Percentiles rank a stretch among this genome's conserved stretches.
Evolutionary conservation across 331 rosid species (phyloP).

Genomic region (Malus hybrid): DNA sequence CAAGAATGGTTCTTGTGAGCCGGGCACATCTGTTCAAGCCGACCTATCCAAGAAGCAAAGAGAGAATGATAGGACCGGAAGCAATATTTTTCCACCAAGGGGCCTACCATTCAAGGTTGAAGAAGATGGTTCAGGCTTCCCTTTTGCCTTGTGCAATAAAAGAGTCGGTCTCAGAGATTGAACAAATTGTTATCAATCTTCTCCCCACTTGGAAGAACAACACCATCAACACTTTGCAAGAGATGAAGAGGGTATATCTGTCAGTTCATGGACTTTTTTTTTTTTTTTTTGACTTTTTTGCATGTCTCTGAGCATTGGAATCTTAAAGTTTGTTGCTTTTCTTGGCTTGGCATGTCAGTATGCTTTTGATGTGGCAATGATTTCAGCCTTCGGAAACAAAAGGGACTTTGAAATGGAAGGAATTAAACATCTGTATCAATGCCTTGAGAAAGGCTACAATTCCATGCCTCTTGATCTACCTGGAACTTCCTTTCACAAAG

Average conservation of each 20-base stretch:
- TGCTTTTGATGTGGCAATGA: constrained; percentile 87
- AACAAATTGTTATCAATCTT: constrained; percentile 45
- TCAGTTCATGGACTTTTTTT: not conserved
- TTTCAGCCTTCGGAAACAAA: constrained; percentile 60
- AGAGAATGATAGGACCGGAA: constrained; percentile 73
- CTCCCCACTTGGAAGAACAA: constrained; percentile 55
- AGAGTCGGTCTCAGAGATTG: constrained; percentile 50
- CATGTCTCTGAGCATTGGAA: constrained; percentile 7
- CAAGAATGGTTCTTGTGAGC: constrained; percentile 59
- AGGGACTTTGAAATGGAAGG: constrained; percentile 49
- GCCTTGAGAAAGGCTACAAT: constrained; percentile 82
- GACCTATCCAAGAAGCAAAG: constrained; percentile 89
- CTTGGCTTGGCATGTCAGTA: constrained; percentile 32
- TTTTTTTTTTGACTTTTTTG: not conserved
- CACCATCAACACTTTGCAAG: constrained; percentile 69
- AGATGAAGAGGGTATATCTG: constrained; percentile 65
- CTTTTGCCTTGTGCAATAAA: constrained; percentile 51
- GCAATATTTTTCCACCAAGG: constrained; percentile 89
- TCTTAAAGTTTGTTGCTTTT: not conserved
- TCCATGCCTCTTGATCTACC: constrained; percentile 77
- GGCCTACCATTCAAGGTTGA: constrained; percentile 62
- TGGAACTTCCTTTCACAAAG: constrained; percentile 63
- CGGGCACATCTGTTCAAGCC: constrained; percentile 73
- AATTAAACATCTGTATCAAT: constrained; percentile 49
- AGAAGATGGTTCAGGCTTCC: constrained; percentile 56